A percentile compares a stretch with the other conserved stretches of the same genome.
These are phyloP conservation scores for Paradendryphiella salina DNA, from an alignment of 2,329 filamentous ascomycete genomes.

Conservation along the genomic window DNA sequence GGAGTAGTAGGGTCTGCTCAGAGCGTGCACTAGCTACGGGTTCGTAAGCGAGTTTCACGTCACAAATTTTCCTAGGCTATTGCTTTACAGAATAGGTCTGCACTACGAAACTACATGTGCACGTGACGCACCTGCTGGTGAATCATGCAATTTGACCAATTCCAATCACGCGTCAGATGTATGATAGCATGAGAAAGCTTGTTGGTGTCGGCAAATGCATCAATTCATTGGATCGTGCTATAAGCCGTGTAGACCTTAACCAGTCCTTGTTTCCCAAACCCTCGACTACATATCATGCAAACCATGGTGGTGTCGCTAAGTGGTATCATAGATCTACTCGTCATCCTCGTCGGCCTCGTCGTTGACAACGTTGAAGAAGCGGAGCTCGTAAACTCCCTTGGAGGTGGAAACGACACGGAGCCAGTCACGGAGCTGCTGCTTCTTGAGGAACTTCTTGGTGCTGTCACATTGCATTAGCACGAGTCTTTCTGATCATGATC, in stretches of 20 bases:
- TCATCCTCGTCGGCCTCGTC: conserved; percentile 98
- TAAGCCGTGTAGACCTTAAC: conserved; percentile 30
- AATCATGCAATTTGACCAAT: neutral
- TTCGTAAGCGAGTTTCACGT: neutral
- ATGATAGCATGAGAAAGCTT: neutral
- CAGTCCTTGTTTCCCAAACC: conserved; percentile 24
- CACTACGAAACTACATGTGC: neutral
- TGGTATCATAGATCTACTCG: conserved; percentile 67
- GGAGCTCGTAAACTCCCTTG: conserved; percentile 98
- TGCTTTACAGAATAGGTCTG: neutral
- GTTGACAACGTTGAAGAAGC: conserved; percentile 99
- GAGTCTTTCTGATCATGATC: neutral
- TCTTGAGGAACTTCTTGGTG: conserved; percentile 99
- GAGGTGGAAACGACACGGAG: conserved; percentile 97
- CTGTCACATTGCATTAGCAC: conserved; percentile 52
- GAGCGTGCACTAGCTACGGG: neutral
- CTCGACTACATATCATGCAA: conserved; percentile 22
- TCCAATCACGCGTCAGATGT: neutral
- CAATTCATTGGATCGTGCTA: conserved; percentile 40
- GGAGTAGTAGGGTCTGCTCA: conserved; percentile 1
- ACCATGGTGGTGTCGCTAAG: conserved; percentile 20
- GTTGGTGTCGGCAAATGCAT: conserved; percentile 22
- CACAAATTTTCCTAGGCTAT: neutral
- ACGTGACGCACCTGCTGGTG: neutral
- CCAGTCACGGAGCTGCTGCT: conserved; percentile 99